These are phyloP conservation scores for Nematocida parisii DNA, from an alignment of 371 early-diverging fungal genomes.

Conservation along the genomic window DNA sequence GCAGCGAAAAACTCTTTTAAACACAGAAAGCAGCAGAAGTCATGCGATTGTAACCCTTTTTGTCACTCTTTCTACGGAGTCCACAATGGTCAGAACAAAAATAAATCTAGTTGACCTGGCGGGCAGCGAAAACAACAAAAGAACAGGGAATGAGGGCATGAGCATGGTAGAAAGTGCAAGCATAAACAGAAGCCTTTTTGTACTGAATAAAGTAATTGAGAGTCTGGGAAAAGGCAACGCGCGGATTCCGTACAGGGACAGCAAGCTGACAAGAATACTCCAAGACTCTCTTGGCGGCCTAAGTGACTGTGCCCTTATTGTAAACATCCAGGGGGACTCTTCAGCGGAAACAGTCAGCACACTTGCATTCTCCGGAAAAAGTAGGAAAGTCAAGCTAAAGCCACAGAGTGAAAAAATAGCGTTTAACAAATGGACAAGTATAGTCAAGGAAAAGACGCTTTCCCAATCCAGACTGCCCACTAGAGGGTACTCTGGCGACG, in stretches of 20 bases:
- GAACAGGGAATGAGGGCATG: constrained; percentile 73
- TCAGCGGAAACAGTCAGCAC: constrained; percentile 71
- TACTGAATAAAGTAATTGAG: constrained; percentile 75
- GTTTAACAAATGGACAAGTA: constrained; percentile 27
- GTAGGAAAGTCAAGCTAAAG: constrained; percentile 71
- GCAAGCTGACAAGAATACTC: constrained; percentile 89
- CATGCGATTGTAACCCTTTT: constrained; percentile 25
- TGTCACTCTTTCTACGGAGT: constrained; percentile 12
- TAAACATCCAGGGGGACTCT: constrained; percentile 65
- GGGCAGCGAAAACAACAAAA: constrained; percentile 76
- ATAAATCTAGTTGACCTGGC: constrained; percentile 75
- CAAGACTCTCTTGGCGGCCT: constrained; percentile 96
- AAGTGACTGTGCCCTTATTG: constrained; percentile 78
- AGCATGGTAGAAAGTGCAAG: constrained; percentile 74
- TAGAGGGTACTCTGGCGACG: neutral
- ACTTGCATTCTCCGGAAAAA: constrained; percentile 74
- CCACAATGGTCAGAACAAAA: constrained; percentile 67
- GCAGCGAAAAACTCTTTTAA: constrained; percentile 73
- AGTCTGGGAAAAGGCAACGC: constrained; percentile 73
- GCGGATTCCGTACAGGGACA: constrained; percentile 87
- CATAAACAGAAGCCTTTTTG: constrained; percentile 76
- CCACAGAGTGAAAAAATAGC: constrained; percentile 21
- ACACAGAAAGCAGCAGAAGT: constrained; percentile 73
- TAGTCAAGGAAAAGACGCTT: neutral
- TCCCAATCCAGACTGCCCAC: neutral